phyloP scores from a whole-genome alignment of 208 protist species.

The Leishmania amazonensis region DNA sequence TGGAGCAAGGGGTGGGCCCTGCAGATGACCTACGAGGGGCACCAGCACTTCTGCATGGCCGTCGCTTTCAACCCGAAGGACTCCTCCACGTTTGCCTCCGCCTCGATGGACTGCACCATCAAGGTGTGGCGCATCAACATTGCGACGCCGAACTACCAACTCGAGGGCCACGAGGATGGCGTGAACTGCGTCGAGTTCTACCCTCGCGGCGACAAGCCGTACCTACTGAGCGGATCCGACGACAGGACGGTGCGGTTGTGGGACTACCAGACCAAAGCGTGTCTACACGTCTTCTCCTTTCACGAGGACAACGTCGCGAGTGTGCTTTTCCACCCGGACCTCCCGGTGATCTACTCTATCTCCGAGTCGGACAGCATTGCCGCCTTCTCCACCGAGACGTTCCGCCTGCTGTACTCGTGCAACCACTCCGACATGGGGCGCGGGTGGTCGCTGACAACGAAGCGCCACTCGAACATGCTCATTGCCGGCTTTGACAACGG shows the following conservation, averaged over 20 bases:
- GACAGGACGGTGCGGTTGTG: conserved; percentile 97
- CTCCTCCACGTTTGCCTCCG: conserved; percentile 97
- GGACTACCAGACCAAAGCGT: conserved; percentile 99
- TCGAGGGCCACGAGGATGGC: conserved; percentile 98
- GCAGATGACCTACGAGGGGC: conserved; percentile 96
- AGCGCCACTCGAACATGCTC: conserved; percentile 79
- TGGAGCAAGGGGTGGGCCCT: conserved; percentile 97
- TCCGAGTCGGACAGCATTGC: conserved; percentile 95
- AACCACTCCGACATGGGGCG: conserved; percentile 95
- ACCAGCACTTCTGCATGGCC: conserved; percentile 98
- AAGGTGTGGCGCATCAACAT: conserved; percentile 97
- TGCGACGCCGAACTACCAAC: conserved; percentile 94
- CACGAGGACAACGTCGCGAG: conserved; percentile 97
- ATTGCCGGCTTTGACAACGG: conserved; percentile 95
- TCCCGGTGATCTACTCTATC: conserved; percentile 97
- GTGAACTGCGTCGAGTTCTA: conserved; percentile 99
- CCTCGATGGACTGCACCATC: conserved; percentile 97
- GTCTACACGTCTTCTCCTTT: conserved; percentile 95
- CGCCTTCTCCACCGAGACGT: conserved; percentile 96
- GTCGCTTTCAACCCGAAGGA: conserved; percentile 98
- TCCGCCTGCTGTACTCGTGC: conserved; percentile 94
- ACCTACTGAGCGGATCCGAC: conserved; percentile 97
- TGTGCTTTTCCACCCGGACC: conserved; percentile 97
- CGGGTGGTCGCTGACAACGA: conserved; percentile 92
- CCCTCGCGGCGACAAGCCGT: conserved; percentile 97